Percentiles rank a stretch among this genome's conserved stretches.
These are phyloP conservation scores for Taxillus chinensis DNA, from an alignment of 164 flowering plant genomes.

Conservation along the genomic window DNA sequence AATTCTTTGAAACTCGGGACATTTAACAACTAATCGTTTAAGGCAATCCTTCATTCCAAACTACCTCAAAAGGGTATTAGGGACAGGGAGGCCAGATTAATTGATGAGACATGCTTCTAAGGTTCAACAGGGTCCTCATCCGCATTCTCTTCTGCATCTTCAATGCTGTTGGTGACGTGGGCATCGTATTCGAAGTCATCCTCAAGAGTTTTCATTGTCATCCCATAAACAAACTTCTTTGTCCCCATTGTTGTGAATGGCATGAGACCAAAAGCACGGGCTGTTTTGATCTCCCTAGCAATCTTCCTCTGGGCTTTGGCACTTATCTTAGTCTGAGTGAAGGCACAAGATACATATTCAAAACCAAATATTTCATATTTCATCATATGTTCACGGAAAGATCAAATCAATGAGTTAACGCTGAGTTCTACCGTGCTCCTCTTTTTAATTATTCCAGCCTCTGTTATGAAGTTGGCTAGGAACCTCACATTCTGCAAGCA, in stretches of 20 bases:
- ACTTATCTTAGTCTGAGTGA: background rate
- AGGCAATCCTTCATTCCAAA: no score
- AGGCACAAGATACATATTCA: background rate
- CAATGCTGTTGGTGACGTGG: background rate
- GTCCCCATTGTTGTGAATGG: conserved; percentile 7
- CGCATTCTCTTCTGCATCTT: background rate
- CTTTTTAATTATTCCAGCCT: conserved; percentile 76
- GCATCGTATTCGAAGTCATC: background rate
- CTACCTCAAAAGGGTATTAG: no score
- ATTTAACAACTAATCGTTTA: no score
- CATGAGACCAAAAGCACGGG: conserved; percentile 4
- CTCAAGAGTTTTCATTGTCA: background rate
- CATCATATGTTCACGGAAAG: background rate
- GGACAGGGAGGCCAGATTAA: no score
- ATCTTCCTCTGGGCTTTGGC: conserved; percentile 5
- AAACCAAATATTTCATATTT: background rate
- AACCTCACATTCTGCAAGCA: conserved; percentile 72
- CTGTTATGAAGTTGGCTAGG: conserved; percentile 84
- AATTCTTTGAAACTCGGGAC: no score
- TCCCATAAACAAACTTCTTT: background rate
- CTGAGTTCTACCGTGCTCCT: conserved; percentile 59
- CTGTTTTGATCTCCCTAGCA: conserved; percentile 5
- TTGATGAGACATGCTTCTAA: background rate
- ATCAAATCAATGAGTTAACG: background rate
- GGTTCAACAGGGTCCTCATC: background rate